Conservation (phyloP, 1,284 basidiomycete genomes). For the Agaricales sp. region DNA sequence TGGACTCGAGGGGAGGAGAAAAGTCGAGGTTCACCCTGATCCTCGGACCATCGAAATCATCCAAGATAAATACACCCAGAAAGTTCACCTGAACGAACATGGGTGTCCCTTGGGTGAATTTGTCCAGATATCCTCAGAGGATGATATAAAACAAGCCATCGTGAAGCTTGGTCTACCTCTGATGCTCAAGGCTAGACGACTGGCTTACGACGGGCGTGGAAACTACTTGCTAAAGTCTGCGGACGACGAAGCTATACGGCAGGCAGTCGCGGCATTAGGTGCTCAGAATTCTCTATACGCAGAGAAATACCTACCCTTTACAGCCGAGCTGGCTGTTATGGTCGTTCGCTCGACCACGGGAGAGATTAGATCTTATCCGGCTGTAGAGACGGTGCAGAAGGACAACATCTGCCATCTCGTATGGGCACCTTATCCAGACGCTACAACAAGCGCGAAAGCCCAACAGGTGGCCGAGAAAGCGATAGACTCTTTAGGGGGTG, state of each 20-base stretch:
- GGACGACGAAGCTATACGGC: constrained; percentile 48
- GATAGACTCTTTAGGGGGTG: constrained; percentile 74
- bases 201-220: constrained; percentile 95
- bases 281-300: constrained; percentile 62
- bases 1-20: constrained; percentile 11
- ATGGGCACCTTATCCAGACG: constrained; percentile 70
- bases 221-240: constrained; percentile 74
- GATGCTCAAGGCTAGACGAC: constrained; percentile 93
- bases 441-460: constrained; percentile 52
- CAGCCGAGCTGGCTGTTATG: constrained; percentile 93
- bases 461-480: constrained; percentile 76
- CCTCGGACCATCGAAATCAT: constrained; percentile 83
- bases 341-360: constrained; percentile 79
- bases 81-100: constrained; percentile 58
- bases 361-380: constrained; percentile 79
- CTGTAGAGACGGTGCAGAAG: constrained; percentile 94
- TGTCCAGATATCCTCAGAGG: constrained; percentile 53
- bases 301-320: constrained; percentile 89
- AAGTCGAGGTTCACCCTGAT: constrained; percentile 73
- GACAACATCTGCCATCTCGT: constrained; percentile 93
- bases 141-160: constrained; percentile 47
- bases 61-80: constrained; percentile 94
- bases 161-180: constrained; percentile 72
- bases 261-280: constrained; percentile 35
- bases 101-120: constrained; percentile 45